Base-by-base conservation (phyloP, 805 yeast genomes). In the Clavispora phyllophila region DNA sequence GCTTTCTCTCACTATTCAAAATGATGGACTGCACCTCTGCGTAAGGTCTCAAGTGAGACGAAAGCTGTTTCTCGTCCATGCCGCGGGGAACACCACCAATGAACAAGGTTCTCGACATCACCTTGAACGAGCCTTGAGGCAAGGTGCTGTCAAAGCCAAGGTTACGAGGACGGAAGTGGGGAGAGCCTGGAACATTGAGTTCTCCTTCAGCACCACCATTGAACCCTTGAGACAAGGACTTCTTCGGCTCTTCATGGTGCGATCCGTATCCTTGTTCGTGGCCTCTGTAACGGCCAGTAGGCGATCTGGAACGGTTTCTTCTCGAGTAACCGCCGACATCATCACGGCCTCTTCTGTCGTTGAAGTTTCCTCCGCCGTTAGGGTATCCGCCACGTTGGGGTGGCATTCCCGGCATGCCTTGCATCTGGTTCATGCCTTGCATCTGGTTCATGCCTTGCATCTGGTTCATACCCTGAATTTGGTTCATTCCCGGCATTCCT, bases 11-110 rank as follows among this genome's bases (percentile, higher is more conserved):
- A 50, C 79, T 78, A 67, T 91, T 88, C 59, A 90, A 69, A 42
- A 91, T 87, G 20, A 87, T 84, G 50, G 95, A 82, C 66, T 93
- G 99, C 15, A 91, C 96, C 55, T 85, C 93, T 12, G 95, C 96
- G 57, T 73, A 85, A 9, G 95, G 96, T 61, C 84, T 80, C 53
- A 93, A 72, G 17, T 82, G 78, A 15, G 78, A 71, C 3, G 84
- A 76, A 27, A 93, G 71, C 43, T 82, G 84, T 43, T 72, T 67
- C 55, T 90, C 95, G 51, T 78, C 82, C 90, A 87, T 89, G 46
- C 76, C 68, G 44, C 78, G 79, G 13, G 96, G 95, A 31, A 93
- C 87, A 58, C 97, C 97, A 38, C 98, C 98, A 46, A 93, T 82
- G 57, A 93, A 93, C 45, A 93, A 68, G 0, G 99, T 93, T 66